phyloP scores from a whole-genome alignment of 257 asterid species.

The Solanum raphanifolium region DNA sequence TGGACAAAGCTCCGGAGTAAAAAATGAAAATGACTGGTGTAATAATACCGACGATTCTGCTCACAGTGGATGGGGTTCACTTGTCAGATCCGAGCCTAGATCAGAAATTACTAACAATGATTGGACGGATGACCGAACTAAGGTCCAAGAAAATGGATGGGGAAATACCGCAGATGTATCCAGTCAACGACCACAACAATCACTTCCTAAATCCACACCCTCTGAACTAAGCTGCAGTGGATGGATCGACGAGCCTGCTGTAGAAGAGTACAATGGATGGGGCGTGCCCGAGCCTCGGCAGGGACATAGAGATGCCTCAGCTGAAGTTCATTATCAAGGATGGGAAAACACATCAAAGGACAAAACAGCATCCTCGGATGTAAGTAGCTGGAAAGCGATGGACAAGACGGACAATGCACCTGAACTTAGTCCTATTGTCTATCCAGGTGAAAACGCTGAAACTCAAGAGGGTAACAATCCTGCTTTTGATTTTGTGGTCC shows the following conservation, averaged over 20 bases:
- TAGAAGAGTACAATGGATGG: slow-evolving; percentile 10
- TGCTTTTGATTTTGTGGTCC: not conserved
- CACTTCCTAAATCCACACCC: not conserved
- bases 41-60: not conserved
- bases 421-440: not conserved
- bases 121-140: not conserved
- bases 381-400: not conserved
- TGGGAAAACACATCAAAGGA: not conserved
- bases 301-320: not conserved
- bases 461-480: not conserved
- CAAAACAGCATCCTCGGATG: not conserved
- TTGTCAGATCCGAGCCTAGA: not conserved
- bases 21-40: slow-evolving; percentile 3
- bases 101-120: not conserved
- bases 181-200: not conserved
- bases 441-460: not conserved
- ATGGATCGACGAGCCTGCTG: not conserved
- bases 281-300: not conserved
- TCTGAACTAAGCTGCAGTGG: slow-evolving; percentile 1
- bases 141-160: slow-evolving; percentile 4
- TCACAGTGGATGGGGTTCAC: slow-evolving; percentile 2
- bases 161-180: not conserved
- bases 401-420: not conserved
- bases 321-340: not conserved
- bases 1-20: not conserved